Conservation (phyloP, 2,329 filamentous ascomycete species). For the Microdochium bolleyi region DNA sequence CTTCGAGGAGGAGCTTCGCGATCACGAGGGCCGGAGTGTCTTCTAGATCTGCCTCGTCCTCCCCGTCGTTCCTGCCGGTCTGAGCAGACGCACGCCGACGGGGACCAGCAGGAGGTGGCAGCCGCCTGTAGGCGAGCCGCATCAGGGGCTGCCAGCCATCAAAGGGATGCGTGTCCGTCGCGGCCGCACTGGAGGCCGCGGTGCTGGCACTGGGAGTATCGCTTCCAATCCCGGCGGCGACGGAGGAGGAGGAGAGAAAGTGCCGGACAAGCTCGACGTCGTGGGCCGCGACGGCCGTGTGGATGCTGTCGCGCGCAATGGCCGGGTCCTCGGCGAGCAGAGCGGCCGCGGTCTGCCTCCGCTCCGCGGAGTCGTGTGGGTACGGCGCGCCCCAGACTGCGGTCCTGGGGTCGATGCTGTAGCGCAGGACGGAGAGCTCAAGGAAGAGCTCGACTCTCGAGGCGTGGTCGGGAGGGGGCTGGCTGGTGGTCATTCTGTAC, state of each 20-base stretch:
- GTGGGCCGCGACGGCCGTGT: neutral
- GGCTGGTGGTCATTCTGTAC: neutral
- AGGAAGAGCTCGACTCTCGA: neutral
- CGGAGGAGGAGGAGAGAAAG: neutral
- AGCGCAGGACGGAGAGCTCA: neutral
- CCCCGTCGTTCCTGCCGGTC: neutral
- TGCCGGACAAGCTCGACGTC: neutral
- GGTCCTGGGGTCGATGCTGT: neutral
- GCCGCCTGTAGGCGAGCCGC: neutral
- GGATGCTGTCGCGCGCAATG: neutral
- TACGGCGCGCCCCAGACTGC: neutral
- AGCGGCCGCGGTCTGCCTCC: neutral
- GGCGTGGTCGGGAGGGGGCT: neutral
- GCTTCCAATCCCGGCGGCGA: neutral
- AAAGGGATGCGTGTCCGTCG: neutral
- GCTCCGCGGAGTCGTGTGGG: neutral
- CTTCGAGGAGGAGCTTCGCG: slow-evolving; percentile 13
- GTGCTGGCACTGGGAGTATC: no score
- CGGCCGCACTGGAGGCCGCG: no score
- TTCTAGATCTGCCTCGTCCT: no score
- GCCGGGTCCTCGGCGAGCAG: neutral
- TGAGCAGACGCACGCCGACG: neutral
- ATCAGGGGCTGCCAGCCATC: neutral
- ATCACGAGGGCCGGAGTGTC: neutral
- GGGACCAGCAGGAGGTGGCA: neutral